These are phyloP conservation scores for Oryza glumipatula DNA, from an alignment of 176 grass and related monocot genomes.

Conservation along the genomic window DNA sequence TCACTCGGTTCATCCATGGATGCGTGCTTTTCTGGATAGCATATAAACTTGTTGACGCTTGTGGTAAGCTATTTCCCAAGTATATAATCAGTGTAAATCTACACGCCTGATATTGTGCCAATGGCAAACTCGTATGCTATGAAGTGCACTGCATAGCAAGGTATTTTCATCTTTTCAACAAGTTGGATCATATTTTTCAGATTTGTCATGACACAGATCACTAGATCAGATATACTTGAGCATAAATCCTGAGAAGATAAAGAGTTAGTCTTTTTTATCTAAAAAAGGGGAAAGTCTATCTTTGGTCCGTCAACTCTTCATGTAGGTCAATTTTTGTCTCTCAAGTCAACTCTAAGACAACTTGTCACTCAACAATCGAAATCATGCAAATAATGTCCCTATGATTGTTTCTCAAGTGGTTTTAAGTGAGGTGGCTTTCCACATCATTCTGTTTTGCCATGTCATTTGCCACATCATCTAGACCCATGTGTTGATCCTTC, in stretches of 20 bases:
- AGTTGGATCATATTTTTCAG: neutral
- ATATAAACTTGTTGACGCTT: neutral
- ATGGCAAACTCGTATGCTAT: constrained; percentile 18
- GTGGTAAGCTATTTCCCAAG: neutral
- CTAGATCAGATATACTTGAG: neutral
- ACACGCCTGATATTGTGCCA: neutral
- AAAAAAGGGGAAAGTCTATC: no score
- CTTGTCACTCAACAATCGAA: no score
- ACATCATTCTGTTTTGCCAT: no score
- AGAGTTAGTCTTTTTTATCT: neutral
- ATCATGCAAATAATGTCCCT: no score
- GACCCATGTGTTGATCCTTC: no score
- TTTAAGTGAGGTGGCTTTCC: no score
- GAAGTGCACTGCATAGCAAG: constrained; percentile 6
- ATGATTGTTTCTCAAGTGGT: no score
- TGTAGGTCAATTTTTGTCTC: no score
- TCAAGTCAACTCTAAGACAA: no score
- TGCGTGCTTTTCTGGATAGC: neutral
- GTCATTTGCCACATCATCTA: no score
- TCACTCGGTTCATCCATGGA: neutral
- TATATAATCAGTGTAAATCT: constrained; percentile 3
- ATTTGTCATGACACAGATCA: neutral
- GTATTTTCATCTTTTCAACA: neutral
- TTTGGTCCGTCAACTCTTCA: no score
- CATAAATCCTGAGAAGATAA: neutral